These are phyloP conservation scores for Exophiala sp. DNA, from an alignment of 2,329 filamentous ascomycete genomes.

Conservation along the genomic window DNA sequence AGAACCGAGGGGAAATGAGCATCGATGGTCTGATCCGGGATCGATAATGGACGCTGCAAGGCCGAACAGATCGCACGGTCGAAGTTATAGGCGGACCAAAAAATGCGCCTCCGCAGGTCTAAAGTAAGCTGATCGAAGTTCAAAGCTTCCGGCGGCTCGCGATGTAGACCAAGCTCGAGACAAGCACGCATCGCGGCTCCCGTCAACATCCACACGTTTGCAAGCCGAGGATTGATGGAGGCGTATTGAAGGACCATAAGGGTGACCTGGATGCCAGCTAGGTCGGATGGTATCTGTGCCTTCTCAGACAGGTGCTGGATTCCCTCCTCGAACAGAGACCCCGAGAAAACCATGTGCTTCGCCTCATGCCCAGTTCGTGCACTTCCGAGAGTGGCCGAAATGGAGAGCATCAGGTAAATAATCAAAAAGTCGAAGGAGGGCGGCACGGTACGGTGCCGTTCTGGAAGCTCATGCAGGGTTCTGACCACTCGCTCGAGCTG, in stretches of 20 bases:
- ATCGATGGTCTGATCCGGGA: constrained; percentile 30
- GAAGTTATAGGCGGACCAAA: constrained; percentile 30
- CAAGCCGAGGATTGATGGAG: constrained; percentile 29
- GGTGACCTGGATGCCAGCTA: constrained; percentile 29
- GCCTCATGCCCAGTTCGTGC: constrained; percentile 32
- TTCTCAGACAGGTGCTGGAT: constrained; percentile 33
- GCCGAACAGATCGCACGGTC: constrained; percentile 30
- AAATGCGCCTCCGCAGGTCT: constrained; percentile 29
- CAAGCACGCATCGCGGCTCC: constrained; percentile 31
- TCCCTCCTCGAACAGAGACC: constrained; percentile 33
- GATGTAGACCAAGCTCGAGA: constrained; percentile 29
- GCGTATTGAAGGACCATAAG: constrained; percentile 30
- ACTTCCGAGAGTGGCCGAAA: constrained; percentile 32
- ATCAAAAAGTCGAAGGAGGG: constrained; percentile 33
- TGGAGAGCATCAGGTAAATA: constrained; percentile 33
- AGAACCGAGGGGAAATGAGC: constrained; percentile 27
- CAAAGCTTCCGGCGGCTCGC: constrained; percentile 26
- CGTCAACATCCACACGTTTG: constrained; percentile 31
- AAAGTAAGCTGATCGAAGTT: constrained; percentile 27
- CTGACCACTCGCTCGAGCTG: constrained; percentile 29
- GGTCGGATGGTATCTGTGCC: constrained; percentile 30
- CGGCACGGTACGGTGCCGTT: constrained; percentile 21
- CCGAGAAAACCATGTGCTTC: constrained; percentile 33
- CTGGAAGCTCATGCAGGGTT: constrained; percentile 25
- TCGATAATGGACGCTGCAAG: constrained; percentile 30